Base-by-base conservation (phyloP, 225 moss, liverwort and hornwort genomes). In the Neckera pumila region DNA sequence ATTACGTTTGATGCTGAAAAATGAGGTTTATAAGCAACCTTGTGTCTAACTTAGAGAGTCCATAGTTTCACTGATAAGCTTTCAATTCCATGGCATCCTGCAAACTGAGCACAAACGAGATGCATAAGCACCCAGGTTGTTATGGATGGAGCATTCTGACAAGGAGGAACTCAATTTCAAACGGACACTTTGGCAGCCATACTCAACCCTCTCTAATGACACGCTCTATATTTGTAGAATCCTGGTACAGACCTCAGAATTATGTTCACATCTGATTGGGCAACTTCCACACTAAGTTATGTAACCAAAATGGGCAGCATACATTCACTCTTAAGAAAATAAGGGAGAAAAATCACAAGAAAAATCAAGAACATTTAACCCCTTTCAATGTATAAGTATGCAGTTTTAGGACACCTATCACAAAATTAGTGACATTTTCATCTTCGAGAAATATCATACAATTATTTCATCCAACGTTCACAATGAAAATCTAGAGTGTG, bases 21-120 rank as follows among this genome's bases (percentile, higher is more conserved):
- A 27, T 19, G 12, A 59, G 23, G 84, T 27, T 75, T n/a, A n/a
- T n/a, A 1, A 28, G 34, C 28, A 36, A 62, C 51, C 14, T 31
- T 43, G 56, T 16, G 71, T 17, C 15, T 22, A 76, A 20, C 6
- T 13, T 13, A 10, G 19, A 36, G 79, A 57, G 10, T 86, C 34
- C 78, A 34, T 10, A 20, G 28, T 34, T 57, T 56, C 20, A 28
- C 20, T 10, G 3, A 17, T 53, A 79, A 43, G 59, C 9, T 63
- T 63, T 62, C 58, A 56, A 58, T 23, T 97, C 95, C 95, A 95
- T 96, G 16, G 98, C 97, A 94, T 97, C 97, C 96, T 97, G 92
- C 89, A 76, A 59, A n/a, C n/a, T n/a, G n/a, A 69, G 23, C 60
- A 76, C 5, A 53, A 49, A 14, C 23, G 36, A 53, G 53, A 51